Evolutionary conservation across 2,329 filamentous ascomycete species (phyloP).

Genomic region (Exophiala viscosa): DNA sequence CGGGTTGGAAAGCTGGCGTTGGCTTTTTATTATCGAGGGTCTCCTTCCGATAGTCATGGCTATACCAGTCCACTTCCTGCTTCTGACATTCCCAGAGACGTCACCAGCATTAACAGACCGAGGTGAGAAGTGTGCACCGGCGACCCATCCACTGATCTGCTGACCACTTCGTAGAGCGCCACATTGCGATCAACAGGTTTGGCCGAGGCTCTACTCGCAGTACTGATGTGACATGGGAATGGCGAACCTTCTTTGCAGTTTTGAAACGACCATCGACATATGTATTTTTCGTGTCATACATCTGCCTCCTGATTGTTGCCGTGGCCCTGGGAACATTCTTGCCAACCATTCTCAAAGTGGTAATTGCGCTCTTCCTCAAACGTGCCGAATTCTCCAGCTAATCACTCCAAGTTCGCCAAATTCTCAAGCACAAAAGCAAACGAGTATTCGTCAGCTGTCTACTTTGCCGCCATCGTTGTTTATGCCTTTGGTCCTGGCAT

Average conservation of each 20-base stretch:
- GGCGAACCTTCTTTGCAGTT: conserved; percentile 24
- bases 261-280: conserved; percentile 27
- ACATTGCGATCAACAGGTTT: conserved; percentile 28
- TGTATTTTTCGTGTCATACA: conserved; percentile 26
- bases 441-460: conserved; percentile 25
- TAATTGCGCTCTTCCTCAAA: not conserved
- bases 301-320: conserved; percentile 25
- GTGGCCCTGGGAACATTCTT: conserved; percentile 27
- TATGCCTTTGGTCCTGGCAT: conserved; percentile 24
- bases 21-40: conserved; percentile 26
- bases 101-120: conserved; percentile 23
- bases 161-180: conserved; percentile 13
- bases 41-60: conserved; percentile 24
- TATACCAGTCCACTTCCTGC: conserved; percentile 23
- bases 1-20: conserved; percentile 23
- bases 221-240: conserved; percentile 25
- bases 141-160: not conserved
- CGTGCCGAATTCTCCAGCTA: not conserved
- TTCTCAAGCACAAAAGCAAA: conserved; percentile 25
- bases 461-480: conserved; percentile 24
- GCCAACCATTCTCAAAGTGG: conserved; percentile 25
- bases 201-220: conserved; percentile 23
- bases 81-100: conserved; percentile 27
- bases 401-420: conserved; percentile 19
- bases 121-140: conserved; percentile 3